Evolutionary conservation across 371 early-diverging fungal genomes (phyloP).

Genomic region (Smittium culicis): DNA sequence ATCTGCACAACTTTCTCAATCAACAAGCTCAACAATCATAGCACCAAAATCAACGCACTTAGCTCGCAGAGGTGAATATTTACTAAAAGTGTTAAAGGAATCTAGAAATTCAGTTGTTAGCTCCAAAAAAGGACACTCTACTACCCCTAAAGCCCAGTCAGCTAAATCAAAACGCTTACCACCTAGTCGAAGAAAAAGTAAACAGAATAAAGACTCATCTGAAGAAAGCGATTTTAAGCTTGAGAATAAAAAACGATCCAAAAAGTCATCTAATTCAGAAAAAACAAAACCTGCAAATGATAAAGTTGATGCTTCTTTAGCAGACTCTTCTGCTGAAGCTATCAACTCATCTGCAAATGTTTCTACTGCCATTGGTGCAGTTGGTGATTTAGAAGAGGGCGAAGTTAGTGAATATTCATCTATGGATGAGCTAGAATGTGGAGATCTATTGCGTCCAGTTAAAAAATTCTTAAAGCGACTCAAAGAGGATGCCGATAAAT

Average conservation of each 20-base stretch:
- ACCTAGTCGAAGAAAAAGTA: background rate
- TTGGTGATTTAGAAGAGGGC: slow-evolving; percentile 26
- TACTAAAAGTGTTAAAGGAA: slow-evolving; percentile 55
- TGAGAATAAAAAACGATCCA: background rate
- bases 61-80: slow-evolving; percentile 75
- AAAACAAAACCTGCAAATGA: background rate
- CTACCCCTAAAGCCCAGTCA: slow-evolving; percentile 9
- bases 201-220: background rate
- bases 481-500: slow-evolving; percentile 35
- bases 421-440: slow-evolving; percentile 41
- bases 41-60: slow-evolving; percentile 75
- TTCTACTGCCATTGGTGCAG: background rate
- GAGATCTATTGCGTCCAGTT: slow-evolving; percentile 40
- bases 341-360: background rate
- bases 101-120: slow-evolving; percentile 17
- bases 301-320: background rate
- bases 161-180: slow-evolving; percentile 2
- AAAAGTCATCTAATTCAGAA: background rate
- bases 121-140: slow-evolving; percentile 9
- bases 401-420: slow-evolving; percentile 34
- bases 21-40: slow-evolving; percentile 19
- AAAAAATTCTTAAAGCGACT: slow-evolving; percentile 35
- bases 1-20: background rate
- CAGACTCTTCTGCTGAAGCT: too few species aligned
- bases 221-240: background rate